Base-by-base conservation (phyloP, 345 rosid species). In the Rhizophora mangle region DNA sequence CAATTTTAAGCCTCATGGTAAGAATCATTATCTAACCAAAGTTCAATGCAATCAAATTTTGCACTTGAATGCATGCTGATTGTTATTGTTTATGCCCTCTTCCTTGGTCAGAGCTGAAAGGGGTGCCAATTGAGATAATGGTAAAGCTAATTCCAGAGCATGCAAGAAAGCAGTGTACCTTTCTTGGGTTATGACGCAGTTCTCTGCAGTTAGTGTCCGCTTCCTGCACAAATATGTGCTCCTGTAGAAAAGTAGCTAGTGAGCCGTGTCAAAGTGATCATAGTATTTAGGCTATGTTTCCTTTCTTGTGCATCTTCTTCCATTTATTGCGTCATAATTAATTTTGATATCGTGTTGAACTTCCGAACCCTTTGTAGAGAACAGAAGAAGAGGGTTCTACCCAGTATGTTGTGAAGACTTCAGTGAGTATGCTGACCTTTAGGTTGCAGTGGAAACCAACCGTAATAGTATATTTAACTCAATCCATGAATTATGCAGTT, bases 1-100 rank as follows among this genome's bases (percentile, higher is more conserved):
- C 87, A 95, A 92, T 86, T 92, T 88, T 22, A 95, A 89, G 82
- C 79, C 91, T 64, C 94, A 87, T 32, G 99, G 99, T 95, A 83
- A 60, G n/a, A 22, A 51, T 29, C 70, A 9, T 24, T 47, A 10
- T 6, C 52, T 24, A 11, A 24, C 9, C 20, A 8, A 53, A 22
- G 34, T 71, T n/a, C 57, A 61, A 32, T 62, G 29, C 16, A 46
- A 19, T 69, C 32, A 65, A 7, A 49, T 51, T 67, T n/a, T 34
- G 8, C 21, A 1, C 47, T 18, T 46, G 67, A n/a, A 3, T 29
- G 30, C n/a, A 5, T 11, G 36, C 29, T 51, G n/a, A 60, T 74
- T 27, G 66, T 59, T 63, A 27, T 59, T 71, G 26, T 51, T 70
- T 56, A 56, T 64, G 18, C 10, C 8, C 43, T 22, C 52, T 29